phyloP scores from a whole-genome alignment of 2,329 filamentous ascomycete species.

The Fusarium nanum region DNA sequence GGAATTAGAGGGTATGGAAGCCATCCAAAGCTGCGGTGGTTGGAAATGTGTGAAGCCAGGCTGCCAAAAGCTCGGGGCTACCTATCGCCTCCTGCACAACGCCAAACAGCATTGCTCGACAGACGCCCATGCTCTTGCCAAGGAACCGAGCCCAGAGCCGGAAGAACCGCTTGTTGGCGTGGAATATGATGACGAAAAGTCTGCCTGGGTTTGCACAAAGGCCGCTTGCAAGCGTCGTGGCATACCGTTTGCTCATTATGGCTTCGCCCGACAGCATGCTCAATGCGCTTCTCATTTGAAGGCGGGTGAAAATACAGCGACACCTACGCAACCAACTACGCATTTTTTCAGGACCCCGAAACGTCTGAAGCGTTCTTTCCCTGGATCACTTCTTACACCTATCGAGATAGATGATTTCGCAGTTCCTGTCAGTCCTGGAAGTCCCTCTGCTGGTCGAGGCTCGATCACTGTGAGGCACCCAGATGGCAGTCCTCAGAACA shows the following conservation, averaged over 20 bases:
- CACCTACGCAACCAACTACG: background rate
- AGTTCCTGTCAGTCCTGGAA: slow-evolving; percentile 6
- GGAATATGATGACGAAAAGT: background rate
- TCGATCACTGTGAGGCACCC: background rate
- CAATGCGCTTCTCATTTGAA: background rate
- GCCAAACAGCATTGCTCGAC: background rate
- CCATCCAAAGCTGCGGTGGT: background rate
- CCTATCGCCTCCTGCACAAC: background rate
- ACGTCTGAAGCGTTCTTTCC: background rate
- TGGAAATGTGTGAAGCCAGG: slow-evolving; percentile 12
- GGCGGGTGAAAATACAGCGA: background rate
- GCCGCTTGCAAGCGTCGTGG: background rate
- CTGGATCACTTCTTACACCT: slow-evolving; percentile 5
- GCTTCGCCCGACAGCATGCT: background rate
- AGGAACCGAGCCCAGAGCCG: background rate
- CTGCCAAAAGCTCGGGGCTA: background rate
- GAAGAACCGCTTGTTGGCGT: background rate
- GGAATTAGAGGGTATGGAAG: slow-evolving; percentile 3
- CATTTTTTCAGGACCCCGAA: slow-evolving; percentile 4
- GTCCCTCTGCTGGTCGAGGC: slow-evolving; percentile 35
- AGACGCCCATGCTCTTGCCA: background rate
- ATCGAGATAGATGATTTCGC: background rate
- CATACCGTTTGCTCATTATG: background rate
- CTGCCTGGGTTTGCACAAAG: slow-evolving; percentile 4
- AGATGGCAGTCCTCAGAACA: background rate